phyloP scores from a whole-genome alignment of 345 rosid species.

The Salix koriyanagi region DNA sequence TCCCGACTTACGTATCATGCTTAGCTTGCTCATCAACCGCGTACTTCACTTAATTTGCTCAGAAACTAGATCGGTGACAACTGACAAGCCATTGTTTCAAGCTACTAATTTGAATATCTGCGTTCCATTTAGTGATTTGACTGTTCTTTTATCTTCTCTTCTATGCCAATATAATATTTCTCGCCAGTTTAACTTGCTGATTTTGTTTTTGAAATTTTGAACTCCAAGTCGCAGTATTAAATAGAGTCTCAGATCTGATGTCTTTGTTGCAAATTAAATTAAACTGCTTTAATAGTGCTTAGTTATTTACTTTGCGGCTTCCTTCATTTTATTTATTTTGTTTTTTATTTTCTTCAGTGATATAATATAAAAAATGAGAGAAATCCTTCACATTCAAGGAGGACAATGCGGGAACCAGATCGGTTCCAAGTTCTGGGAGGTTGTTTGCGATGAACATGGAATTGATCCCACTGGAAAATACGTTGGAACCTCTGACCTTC shows the following conservation, averaged over 20 bases:
- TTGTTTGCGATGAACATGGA: constrained; percentile 27
- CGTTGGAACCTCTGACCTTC: constrained; percentile 22
- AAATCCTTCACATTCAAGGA: constrained; percentile 30
- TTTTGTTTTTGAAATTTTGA: neutral
- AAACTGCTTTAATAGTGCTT: neutral
- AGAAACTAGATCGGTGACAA: neutral
- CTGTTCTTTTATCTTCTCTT: neutral
- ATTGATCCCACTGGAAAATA: constrained; percentile 24
- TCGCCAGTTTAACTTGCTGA: neutral
- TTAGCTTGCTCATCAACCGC: neutral
- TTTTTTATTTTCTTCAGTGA: neutral
- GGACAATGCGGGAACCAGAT: constrained; percentile 31
- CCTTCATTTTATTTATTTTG: too few species aligned
- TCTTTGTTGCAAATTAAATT: neutral
- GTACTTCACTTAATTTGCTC: neutral
- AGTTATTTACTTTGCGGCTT: neutral
- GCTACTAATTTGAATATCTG: neutral
- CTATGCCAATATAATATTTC: neutral
- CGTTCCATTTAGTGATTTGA: neutral
- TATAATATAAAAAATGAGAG: constrained; percentile 13
- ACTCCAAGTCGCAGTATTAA: neutral
- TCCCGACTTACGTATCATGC: neutral
- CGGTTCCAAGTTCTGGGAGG: constrained; percentile 29
- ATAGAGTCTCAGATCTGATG: neutral
- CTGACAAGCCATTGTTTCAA: neutral